Conservation (phyloP, 495 filamentous ascomycete genomes). For the Penicillium ochrochloron region DNA sequence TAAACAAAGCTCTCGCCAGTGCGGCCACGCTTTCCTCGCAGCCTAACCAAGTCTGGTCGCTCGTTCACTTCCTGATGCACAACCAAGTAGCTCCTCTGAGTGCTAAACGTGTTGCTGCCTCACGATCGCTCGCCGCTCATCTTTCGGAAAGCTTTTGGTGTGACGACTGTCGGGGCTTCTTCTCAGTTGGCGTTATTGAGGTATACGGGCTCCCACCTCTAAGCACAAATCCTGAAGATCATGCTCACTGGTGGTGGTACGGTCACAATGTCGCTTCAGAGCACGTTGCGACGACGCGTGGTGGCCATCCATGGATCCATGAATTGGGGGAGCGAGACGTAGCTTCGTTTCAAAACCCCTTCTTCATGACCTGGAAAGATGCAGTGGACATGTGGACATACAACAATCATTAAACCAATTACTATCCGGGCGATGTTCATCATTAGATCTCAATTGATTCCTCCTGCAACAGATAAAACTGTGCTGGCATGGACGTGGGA, state of each 20-base stretch:
- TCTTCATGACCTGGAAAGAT: conserved; percentile 7
- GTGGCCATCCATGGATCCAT: conserved; percentile 6
- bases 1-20: conserved; percentile 4
- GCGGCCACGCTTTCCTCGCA: conserved; percentile 4
- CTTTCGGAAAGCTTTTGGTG: conserved; percentile 8
- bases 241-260: conserved; percentile 6
- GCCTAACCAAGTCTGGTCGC: conserved; percentile 6
- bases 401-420: conserved; percentile 1
- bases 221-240: conserved; percentile 6
- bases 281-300: background rate
- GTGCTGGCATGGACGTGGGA: background rate
- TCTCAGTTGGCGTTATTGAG: conserved; percentile 6
- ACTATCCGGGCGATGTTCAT: conserved; percentile 4
- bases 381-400: conserved; percentile 6
- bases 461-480: background rate
- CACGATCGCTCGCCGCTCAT: conserved; percentile 3
- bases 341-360: conserved; percentile 4
- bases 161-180: conserved; percentile 6
- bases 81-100: background rate
- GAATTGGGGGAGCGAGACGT: conserved; percentile 6
- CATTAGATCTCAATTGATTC: background rate
- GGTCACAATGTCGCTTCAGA: conserved; percentile 5
- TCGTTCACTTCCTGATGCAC: conserved; percentile 6
- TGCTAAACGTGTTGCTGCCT: conserved; percentile 3
- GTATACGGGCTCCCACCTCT: conserved; percentile 6